phyloP scores from a whole-genome alignment of 768 basidiomycete genomes.

The Hericium alpestre region DNA sequence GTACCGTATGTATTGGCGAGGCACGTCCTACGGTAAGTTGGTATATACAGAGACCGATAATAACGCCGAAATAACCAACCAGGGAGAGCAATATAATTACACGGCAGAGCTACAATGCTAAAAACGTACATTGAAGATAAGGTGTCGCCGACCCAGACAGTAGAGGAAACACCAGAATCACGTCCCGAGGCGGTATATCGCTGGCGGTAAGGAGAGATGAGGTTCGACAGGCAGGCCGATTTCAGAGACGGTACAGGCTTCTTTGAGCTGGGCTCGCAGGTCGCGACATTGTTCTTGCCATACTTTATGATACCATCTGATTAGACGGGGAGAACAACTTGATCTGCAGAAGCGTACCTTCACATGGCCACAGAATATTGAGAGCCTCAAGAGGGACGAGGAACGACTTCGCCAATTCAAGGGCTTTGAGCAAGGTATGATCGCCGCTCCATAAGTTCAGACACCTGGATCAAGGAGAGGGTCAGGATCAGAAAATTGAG shows the following conservation, averaged over 20 bases:
- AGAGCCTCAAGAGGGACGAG: conserved; percentile 54
- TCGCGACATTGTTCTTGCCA: neutral
- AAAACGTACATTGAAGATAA: neutral
- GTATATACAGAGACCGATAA: neutral
- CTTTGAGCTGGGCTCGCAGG: neutral
- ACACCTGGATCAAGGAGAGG: conserved; percentile 31
- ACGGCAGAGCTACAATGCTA: neutral
- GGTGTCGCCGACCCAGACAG: neutral
- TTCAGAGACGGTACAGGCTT: neutral
- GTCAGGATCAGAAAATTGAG: neutral
- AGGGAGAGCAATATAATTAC: neutral
- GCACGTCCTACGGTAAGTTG: too few species aligned
- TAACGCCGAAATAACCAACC: neutral
- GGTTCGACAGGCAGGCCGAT: neutral
- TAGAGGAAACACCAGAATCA: neutral
- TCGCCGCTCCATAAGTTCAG: conserved; percentile 59
- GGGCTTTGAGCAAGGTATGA: conserved; percentile 40
- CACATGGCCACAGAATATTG: conserved; percentile 60
- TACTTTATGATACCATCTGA: neutral
- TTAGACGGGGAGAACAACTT: neutral
- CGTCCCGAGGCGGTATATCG: neutral
- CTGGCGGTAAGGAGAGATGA: neutral
- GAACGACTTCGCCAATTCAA: conserved; percentile 59
- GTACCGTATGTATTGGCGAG: too few species aligned
- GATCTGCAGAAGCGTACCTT: conserved; percentile 23